A percentile compares a stretch with the other conserved stretches of the same genome.
These are phyloP conservation scores for Saccharomycopsis crataegensis DNA, from an alignment of 1,139 yeast species.

Conservation along the genomic window DNA sequence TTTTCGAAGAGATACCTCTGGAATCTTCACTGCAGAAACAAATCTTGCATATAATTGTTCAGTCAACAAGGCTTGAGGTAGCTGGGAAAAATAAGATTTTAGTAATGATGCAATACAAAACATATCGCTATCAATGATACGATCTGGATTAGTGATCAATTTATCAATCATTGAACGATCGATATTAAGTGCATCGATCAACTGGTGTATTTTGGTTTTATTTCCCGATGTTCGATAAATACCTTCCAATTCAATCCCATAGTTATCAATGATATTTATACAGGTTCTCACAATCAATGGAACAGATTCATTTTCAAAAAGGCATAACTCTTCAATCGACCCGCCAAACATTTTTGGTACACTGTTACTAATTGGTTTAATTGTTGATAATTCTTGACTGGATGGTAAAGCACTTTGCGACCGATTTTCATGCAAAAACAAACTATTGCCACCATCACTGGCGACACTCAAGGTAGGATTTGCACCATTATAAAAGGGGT, in stretches of 20 bases:
- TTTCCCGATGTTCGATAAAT: conserved; percentile 84
- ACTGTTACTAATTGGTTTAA: neutral
- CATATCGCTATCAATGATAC: conserved; percentile 63
- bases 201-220: conserved; percentile 61
- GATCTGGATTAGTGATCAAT: conserved; percentile 41
- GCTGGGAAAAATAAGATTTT: conserved; percentile 56
- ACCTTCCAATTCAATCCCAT: conserved; percentile 83
- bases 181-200: conserved; percentile 65
- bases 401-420: conserved; percentile 17
- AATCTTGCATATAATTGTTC: conserved; percentile 48
- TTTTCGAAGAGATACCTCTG: conserved; percentile 46
- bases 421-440: conserved; percentile 1
- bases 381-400: conserved; percentile 3
- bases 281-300: conserved; percentile 89
- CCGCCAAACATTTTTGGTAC: conserved; percentile 69
- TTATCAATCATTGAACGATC: conserved; percentile 62
- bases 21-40: conserved; percentile 68
- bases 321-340: conserved; percentile 66
- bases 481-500: neutral
- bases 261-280: conserved; percentile 74
- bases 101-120: conserved; percentile 63
- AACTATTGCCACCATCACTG: neutral
- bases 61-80: conserved; percentile 69
- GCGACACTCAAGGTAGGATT: neutral
- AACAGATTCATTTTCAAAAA: conserved; percentile 82